phyloP scores from a whole-genome alignment of 2,329 filamentous ascomycete species.

The Hymenotorrendiella dingleyae region DNA sequence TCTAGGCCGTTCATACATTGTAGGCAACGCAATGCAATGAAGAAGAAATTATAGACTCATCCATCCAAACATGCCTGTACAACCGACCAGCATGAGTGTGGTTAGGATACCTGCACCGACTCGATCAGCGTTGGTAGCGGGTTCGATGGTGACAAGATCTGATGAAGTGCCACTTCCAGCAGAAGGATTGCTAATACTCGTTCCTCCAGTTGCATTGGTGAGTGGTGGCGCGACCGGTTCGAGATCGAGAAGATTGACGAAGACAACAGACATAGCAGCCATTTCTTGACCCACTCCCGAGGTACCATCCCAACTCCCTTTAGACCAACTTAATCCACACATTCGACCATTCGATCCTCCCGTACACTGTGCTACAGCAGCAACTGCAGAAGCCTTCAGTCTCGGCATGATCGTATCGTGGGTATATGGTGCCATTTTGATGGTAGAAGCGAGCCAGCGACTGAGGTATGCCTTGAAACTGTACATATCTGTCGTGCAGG shows the following conservation, averaged over 20 bases:
- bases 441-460: constrained; percentile 52
- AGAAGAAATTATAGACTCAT: constrained; percentile 32
- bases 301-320: constrained; percentile 38
- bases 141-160: constrained; percentile 3
- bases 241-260: constrained; percentile 39
- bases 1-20: too few species aligned
- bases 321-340: constrained; percentile 57
- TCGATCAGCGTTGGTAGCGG: constrained; percentile 31
- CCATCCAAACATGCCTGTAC: constrained; percentile 31
- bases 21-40: too few species aligned
- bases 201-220: constrained; percentile 45
- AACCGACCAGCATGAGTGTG: constrained; percentile 27
- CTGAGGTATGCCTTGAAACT: constrained; percentile 62
- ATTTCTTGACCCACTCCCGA: constrained; percentile 58
- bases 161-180: constrained; percentile 8
- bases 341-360: constrained; percentile 54
- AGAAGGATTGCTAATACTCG: constrained; percentile 37
- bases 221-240: constrained; percentile 33
- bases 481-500: constrained; percentile 57
- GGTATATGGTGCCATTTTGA: constrained; percentile 54
- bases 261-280: constrained; percentile 55
- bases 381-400: constrained; percentile 47
- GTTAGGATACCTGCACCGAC: constrained; percentile 38
- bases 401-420: constrained; percentile 46
- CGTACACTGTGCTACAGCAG: constrained; percentile 52